These are phyloP conservation scores for Zymoseptoria tritici DNA, from an alignment of 2,329 filamentous ascomycete species.

Conservation along the genomic window DNA sequence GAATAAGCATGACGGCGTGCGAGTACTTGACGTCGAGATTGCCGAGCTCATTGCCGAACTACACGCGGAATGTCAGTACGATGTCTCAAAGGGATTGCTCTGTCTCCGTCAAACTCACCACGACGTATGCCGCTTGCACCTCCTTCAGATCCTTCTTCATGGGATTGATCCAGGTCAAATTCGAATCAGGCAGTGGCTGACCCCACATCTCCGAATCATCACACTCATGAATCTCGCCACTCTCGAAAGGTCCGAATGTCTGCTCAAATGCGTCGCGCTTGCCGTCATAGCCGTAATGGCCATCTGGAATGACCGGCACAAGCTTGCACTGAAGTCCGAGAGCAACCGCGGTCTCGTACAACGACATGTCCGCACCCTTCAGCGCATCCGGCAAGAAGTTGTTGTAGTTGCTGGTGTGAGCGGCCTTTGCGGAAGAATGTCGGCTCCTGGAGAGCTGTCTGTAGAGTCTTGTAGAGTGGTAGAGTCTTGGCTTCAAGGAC, in stretches of 20 bases:
- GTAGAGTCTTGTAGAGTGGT: slow-evolving; percentile 32
- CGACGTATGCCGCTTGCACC: background rate
- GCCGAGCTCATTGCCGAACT: slow-evolving; percentile 4
- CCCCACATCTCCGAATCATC: background rate
- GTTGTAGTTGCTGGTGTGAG: slow-evolving; percentile 13
- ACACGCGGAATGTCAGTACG: background rate
- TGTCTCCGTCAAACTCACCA: background rate
- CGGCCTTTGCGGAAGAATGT: slow-evolving; percentile 31
- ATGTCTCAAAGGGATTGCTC: background rate
- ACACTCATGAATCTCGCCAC: background rate
- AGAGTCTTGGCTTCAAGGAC: slow-evolving; percentile 29
- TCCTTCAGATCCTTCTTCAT: background rate
- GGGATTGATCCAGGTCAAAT: background rate
- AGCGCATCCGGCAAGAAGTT: slow-evolving; percentile 18
- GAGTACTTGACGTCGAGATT: background rate
- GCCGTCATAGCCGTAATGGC: background rate
- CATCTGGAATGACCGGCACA: background rate
- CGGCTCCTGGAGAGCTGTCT: slow-evolving; percentile 16
- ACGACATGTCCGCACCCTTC: slow-evolving; percentile 23
- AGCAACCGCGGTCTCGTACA: slow-evolving; percentile 15
- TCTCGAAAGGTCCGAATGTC: background rate
- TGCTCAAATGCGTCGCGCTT: background rate
- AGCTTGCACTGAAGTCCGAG: slow-evolving; percentile 3
- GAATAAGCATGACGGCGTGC: slow-evolving; percentile 5
- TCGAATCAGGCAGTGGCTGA: background rate